A percentile compares a stretch with the other conserved stretches of the same genome.
Evolutionary conservation across 2,329 filamentous ascomycete species (phyloP).

Genomic region (Cadophora sp.): DNA sequence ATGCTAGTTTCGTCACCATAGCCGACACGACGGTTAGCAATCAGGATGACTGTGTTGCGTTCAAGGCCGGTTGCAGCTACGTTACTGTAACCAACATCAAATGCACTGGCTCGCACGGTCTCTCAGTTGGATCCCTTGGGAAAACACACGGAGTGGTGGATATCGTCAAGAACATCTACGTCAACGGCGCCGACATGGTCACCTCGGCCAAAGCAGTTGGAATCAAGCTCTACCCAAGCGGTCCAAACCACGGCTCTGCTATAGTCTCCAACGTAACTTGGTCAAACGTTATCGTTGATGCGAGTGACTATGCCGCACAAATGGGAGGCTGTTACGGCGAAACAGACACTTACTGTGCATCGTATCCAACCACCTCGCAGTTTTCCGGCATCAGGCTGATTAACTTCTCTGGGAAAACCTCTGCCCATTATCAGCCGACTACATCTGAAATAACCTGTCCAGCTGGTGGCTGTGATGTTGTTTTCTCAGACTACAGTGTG

Average conservation of each 20-base stretch:
- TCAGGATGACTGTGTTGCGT: constrained; percentile 14
- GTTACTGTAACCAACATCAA: too few species aligned
- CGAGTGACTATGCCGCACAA: constrained; percentile 18
- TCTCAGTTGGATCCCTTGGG: too few species aligned
- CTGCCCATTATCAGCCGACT: constrained; percentile 2
- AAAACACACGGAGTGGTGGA: too few species aligned
- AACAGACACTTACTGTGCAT: constrained; percentile 14
- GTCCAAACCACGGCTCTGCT: constrained; percentile 12
- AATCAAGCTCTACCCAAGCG: constrained; percentile 18
- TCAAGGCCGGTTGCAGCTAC: constrained; percentile 12
- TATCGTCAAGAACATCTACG: too few species aligned
- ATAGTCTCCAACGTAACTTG: constrained; percentile 18
- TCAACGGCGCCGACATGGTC: constrained; percentile 11
- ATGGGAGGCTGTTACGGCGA: constrained; percentile 17
- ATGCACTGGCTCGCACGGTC: too few species aligned
- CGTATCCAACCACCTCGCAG: too few species aligned
- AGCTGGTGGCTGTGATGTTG: too few species aligned
- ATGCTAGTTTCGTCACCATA: constrained; percentile 12
- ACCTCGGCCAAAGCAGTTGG: constrained; percentile 17
- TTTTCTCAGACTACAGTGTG: too few species aligned
- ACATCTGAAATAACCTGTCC: constrained; percentile 13
- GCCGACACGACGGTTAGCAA: constrained; percentile 10
- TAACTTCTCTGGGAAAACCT: constrained; percentile 11
- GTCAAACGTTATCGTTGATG: constrained; percentile 7
- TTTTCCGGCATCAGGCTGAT: constrained; percentile 11